Percentiles rank a stretch among this genome's conserved stretches.
Conservation (phyloP, 495 filamentous ascomycete species). For the Apodospora peruviana region DNA sequence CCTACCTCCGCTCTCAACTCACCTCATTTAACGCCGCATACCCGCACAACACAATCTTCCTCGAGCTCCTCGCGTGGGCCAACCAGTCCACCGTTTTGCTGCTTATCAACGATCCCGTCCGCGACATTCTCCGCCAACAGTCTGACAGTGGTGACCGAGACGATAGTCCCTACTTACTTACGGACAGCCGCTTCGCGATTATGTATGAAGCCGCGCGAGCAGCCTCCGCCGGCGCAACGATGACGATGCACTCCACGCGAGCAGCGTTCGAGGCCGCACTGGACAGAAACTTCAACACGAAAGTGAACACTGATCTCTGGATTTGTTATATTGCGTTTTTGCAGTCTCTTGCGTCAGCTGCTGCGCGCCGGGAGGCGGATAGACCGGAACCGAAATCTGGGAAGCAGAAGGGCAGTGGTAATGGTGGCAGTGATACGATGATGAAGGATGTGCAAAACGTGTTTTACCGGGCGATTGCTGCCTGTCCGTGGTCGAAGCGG, state of each 20-base stretch:
- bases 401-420: constrained; percentile 11
- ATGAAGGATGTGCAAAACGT: constrained; percentile 31
- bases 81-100: constrained; percentile 50
- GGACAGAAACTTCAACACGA: constrained; percentile 24
- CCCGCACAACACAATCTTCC: constrained; percentile 74
- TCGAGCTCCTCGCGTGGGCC: constrained; percentile 65
- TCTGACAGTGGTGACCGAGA: constrained; percentile 32
- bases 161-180: constrained; percentile 36
- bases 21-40: constrained; percentile 53
- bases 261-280: constrained; percentile 70
- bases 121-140: constrained; percentile 43
- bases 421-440: background rate
- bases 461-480: constrained; percentile 62
- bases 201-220: constrained; percentile 55
- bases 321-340: constrained; percentile 58
- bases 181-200: constrained; percentile 63
- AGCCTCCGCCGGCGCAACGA: constrained; percentile 27
- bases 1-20: constrained; percentile 55
- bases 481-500: constrained; percentile 74
- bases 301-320: constrained; percentile 54
- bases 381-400: constrained; percentile 15
- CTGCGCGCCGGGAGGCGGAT: background rate
- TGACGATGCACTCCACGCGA: constrained; percentile 50
- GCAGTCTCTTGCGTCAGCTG: constrained; percentile 2
- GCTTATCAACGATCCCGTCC: constrained; percentile 63